Percentiles rank a stretch among this genome's conserved stretches.
phyloP scores from a whole-genome alignment of 805 yeast species.

The Saturnispora saitoi region DNA sequence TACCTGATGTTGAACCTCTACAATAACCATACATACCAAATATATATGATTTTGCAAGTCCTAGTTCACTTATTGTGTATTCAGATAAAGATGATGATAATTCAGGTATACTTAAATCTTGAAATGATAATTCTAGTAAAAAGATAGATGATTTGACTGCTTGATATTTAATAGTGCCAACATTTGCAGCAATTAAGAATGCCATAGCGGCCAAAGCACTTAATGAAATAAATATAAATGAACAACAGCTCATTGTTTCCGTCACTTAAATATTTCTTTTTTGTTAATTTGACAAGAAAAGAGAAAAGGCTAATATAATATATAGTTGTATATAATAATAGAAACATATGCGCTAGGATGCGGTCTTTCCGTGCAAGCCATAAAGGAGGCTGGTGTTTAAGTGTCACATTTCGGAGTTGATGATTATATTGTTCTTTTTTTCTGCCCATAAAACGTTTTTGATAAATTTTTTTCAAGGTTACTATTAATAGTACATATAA shows the following conservation, averaged over 20 bases:
- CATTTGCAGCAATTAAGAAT: conserved; percentile 40
- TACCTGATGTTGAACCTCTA: conserved; percentile 28
- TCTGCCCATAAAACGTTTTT: background rate
- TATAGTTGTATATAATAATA: too few relatives aligned
- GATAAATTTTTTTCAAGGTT: background rate
- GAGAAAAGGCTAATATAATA: too few relatives aligned
- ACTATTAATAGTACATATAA: background rate
- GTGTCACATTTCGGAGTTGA: background rate
- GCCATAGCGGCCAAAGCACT: conserved; percentile 34
- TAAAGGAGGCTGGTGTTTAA: background rate
- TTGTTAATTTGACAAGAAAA: too few relatives aligned
- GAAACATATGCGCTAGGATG: background rate
- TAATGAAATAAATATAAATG: conserved; percentile 15
- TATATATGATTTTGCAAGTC: conserved; percentile 39
- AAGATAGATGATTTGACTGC: conserved; percentile 38
- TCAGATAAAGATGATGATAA: conserved; percentile 4
- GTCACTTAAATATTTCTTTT: background rate
- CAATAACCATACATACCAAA: conserved; percentile 64
- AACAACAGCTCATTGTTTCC: conserved; percentile 6
- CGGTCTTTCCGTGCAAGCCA: background rate
- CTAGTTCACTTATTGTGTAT: conserved; percentile 19
- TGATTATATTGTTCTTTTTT: background rate
- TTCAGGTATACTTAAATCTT: conserved; percentile 19
- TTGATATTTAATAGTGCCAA: conserved; percentile 40
- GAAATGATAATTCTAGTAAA: conserved; percentile 39